Evolutionary conservation across 2,329 filamentous ascomycete genomes (phyloP).

Genomic region (Elsinoe arachidis): DNA sequence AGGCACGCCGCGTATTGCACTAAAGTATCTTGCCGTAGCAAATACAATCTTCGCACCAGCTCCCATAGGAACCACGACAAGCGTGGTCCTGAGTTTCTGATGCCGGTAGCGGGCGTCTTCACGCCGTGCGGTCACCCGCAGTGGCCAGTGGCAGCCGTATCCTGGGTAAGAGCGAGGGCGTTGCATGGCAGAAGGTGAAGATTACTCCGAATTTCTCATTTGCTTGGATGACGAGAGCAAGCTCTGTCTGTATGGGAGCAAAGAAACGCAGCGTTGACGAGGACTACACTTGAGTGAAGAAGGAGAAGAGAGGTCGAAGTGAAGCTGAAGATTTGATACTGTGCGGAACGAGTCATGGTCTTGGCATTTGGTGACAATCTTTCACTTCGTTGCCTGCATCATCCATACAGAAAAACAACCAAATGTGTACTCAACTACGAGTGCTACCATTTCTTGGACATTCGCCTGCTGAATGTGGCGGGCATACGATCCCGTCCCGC

Average conservation of each 20-base stretch:
- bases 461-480: too few relatives aligned
- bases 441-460: too few relatives aligned
- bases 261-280: conserved; percentile 92
- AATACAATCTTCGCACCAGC: conserved; percentile 91
- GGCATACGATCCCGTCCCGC: too few relatives aligned
- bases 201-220: conserved; percentile 99
- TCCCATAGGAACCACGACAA: conserved; percentile 59
- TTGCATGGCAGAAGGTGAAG: conserved; percentile 55
- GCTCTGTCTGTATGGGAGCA: conserved; percentile 63
- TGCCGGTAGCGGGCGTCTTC: conserved; percentile 77
- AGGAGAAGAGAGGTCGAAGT: conserved; percentile 22
- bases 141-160: conserved; percentile 35
- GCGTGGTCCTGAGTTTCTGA: conserved; percentile 71
- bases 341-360: conserved; percentile 7
- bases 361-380: not conserved
- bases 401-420: too few relatives aligned
- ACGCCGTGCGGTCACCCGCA: conserved; percentile 84
- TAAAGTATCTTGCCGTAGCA: conserved; percentile 62
- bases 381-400: not conserved
- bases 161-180: conserved; percentile 20
- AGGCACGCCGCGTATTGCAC: conserved; percentile 88
- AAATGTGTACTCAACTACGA: too few relatives aligned
- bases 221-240: conserved; percentile 44
- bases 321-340: conserved; percentile 11
- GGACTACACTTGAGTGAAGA: conserved; percentile 61